phyloP scores from a whole-genome alignment of 257 asterid genomes.

The Jacaranda copaia region DNA sequence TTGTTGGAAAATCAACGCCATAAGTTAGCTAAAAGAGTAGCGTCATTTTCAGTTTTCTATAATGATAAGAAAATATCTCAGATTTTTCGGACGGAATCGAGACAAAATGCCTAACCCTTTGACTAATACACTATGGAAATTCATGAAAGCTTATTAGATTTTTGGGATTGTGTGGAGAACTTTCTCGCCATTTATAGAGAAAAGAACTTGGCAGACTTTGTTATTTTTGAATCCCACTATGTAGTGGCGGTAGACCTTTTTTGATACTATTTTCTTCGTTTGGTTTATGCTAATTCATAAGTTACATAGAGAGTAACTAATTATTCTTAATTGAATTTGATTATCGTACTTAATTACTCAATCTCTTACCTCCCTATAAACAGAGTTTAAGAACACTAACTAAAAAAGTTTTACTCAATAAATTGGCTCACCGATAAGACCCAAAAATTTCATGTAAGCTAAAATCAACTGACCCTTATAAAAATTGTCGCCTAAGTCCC shows the following conservation, averaged over 20 bases:
- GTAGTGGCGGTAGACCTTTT: too few relatives aligned
- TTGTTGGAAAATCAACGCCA: too few relatives aligned
- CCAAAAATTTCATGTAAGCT: neutral
- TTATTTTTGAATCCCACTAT: too few relatives aligned
- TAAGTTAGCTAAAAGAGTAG: too few relatives aligned
- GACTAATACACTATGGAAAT: neutral
- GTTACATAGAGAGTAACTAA: too few relatives aligned
- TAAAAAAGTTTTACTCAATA: neutral
- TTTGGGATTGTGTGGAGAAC: neutral
- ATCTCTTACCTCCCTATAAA: neutral
- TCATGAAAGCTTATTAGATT: neutral
- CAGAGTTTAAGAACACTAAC: neutral
- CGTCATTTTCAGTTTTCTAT: neutral
- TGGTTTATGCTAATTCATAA: too few relatives aligned
- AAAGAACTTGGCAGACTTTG: neutral
- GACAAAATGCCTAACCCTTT: neutral
- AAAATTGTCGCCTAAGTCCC: neutral
- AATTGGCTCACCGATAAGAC: neutral
- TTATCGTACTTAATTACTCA: neutral
- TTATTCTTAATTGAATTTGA: too few relatives aligned
- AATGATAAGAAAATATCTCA: conserved; percentile 14
- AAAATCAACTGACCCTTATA: neutral
- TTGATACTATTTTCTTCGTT: too few relatives aligned
- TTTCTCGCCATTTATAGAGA: neutral
- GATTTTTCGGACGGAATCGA: conserved; percentile 1